Evolutionary conservation across 2,329 filamentous ascomycete species (phyloP), one percentile per base, ranked within the genome.

Genomic region (Botrytis sinoallii): DNA sequence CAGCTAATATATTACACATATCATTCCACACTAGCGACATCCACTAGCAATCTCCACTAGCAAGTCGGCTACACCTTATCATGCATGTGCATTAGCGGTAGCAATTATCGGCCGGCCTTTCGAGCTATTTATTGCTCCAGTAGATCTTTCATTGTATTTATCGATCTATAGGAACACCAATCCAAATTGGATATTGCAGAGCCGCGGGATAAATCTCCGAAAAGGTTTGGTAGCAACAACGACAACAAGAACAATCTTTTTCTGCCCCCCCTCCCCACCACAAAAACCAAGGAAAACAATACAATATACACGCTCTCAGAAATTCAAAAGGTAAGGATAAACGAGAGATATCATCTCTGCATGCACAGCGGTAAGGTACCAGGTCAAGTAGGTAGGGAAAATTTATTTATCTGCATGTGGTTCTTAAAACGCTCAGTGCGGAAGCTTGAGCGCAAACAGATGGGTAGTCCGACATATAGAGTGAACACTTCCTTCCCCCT

Each of bases 381-480:
- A 42, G 46, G 46, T 35, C 65, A 55, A 25, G 35, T 55, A 67
- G 46, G 46, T 68, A 65, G n/a, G 25, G 9, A n/a, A 68, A 40
- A 22, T 40, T 57, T 18, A 14, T 55, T 40, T 29, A 40, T 55
- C 65, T 55, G 65, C 65, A 55, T 55, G 46, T 68, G 65, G 32
- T 57, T 68, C 66, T 68, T 12, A 42, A 68, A 32, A 42, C 35
- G 18, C 66, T 29, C 66, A 68, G 66, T 68, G 66, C 66, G 48
- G 65, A 68, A 57, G 66, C 48, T 68, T 42, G 66, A 57, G 66
- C 66, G 66, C 66, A 68, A 68, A 32, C 66, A 68, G 66, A 25
- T 10, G 16, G 65, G 25, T 42, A 25, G n/a, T 68, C 48, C 25
- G 35, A 68, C 66, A 57, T 68, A 68, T 68, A 68, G 66, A 68